Percentiles rank a stretch among this genome's conserved stretches.
These are phyloP conservation scores for Naegleria gruberi DNA, from an alignment of 208 protist species.

Conservation along the genomic window DNA sequence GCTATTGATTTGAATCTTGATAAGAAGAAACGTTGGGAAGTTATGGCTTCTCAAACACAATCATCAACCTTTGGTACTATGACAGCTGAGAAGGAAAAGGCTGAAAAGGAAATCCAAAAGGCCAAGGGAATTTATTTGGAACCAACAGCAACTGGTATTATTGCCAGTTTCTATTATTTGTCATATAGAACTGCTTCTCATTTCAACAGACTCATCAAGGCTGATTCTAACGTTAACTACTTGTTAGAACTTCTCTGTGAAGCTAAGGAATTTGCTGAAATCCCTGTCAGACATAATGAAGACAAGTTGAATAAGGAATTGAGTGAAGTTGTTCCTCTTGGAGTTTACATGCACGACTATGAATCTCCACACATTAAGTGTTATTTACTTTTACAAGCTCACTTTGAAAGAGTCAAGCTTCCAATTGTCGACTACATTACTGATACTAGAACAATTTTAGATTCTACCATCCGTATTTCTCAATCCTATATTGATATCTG, in stretches of 20 bases:
- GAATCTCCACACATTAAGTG: slow-evolving; percentile 91
- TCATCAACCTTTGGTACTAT: background rate
- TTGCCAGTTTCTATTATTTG: slow-evolving; percentile 98
- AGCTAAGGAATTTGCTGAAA: slow-evolving; percentile 86
- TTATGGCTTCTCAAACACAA: slow-evolving; percentile 30
- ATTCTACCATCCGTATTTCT: slow-evolving; percentile 91
- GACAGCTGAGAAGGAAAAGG: background rate
- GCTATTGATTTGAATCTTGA: slow-evolving; percentile 51
- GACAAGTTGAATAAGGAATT: slow-evolving; percentile 89
- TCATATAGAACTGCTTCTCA: slow-evolving; percentile 78
- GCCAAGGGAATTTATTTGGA: slow-evolving; percentile 33
- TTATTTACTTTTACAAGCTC: slow-evolving; percentile 92
- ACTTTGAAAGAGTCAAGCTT: slow-evolving; percentile 76
- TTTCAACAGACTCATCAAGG: slow-evolving; percentile 69
- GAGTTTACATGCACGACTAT: slow-evolving; percentile 54
- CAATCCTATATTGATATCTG: slow-evolving; percentile 73
- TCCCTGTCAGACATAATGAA: slow-evolving; percentile 98
- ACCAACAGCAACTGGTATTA: slow-evolving; percentile 80
- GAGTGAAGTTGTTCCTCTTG: slow-evolving; percentile 48
- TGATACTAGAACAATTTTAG: slow-evolving; percentile 92
- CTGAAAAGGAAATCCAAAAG: background rate
- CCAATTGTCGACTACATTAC: slow-evolving; percentile 96
- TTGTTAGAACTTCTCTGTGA: slow-evolving; percentile 74
- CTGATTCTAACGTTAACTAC: slow-evolving; percentile 38
- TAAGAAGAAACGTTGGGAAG: slow-evolving; percentile 37